These are phyloP conservation scores for Aurifilum marmelostoma DNA, from an alignment of 2,329 filamentous ascomycete genomes.

Conservation along the genomic window DNA sequence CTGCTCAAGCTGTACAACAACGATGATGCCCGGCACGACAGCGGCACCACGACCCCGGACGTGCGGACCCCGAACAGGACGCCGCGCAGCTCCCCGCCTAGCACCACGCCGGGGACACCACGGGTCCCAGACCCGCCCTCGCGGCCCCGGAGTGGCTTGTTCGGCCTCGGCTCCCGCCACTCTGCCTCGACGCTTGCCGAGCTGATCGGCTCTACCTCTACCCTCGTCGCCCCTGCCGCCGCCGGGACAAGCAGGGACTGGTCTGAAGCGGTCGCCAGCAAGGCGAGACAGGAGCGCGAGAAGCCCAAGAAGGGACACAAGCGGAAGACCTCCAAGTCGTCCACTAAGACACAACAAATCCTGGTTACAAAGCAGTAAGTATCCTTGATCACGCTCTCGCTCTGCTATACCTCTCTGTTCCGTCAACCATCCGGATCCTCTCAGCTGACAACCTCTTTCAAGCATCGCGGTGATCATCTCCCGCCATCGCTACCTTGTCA, in stretches of 20 bases:
- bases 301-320: slow-evolving; percentile 31
- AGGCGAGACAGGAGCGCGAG: slow-evolving; percentile 44
- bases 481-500: slow-evolving; percentile 80
- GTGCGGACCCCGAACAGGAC: slow-evolving; percentile 47
- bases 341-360: slow-evolving; percentile 39
- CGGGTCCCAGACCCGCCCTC: slow-evolving; percentile 37
- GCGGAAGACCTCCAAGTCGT: slow-evolving; percentile 28
- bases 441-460: not conserved
- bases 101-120: slow-evolving; percentile 42
- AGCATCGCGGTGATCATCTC: slow-evolving; percentile 69
- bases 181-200: slow-evolving; percentile 53
- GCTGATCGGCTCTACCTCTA: slow-evolving; percentile 58
- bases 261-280: slow-evolving; percentile 49
- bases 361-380: slow-evolving; percentile 53
- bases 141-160: slow-evolving; percentile 38
- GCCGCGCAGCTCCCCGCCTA: slow-evolving; percentile 45
- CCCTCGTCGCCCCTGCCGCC: slow-evolving; percentile 51
- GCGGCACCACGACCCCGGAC: slow-evolving; percentile 47
- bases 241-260: slow-evolving; percentile 40
- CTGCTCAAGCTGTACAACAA: slow-evolving; percentile 71
- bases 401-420: not conserved
- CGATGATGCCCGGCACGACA: slow-evolving; percentile 46
- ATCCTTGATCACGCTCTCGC: not conserved
- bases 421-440: not conserved
- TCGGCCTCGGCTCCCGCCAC: slow-evolving; percentile 48